Percentiles rank a stretch among this genome's conserved stretches.
These are phyloP conservation scores for Coprinellus micaceus DNA, from an alignment of 768 basidiomycete genomes.

Conservation along the genomic window DNA sequence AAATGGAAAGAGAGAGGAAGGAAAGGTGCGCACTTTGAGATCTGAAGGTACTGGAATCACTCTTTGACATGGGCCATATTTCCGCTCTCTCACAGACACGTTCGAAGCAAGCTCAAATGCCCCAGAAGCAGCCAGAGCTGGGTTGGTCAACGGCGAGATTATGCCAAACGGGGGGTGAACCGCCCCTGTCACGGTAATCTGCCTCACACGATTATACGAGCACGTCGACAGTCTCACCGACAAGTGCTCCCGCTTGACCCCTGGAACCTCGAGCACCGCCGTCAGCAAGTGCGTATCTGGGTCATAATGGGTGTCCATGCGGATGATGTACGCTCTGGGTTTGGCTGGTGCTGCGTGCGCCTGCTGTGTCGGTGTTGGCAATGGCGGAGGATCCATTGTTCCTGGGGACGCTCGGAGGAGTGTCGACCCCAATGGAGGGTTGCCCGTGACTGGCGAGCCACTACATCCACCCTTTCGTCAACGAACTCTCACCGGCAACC, in stretches of 20 bases:
- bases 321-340: constrained; percentile 38
- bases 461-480: not conserved
- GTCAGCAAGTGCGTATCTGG: constrained; percentile 45
- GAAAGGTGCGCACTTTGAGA: constrained; percentile 45
- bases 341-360: constrained; percentile 2
- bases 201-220: constrained; percentile 57
- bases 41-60: constrained; percentile 52
- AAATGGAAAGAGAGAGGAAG: constrained; percentile 5
- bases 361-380: constrained; percentile 8
- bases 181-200: constrained; percentile 54
- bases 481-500: not conserved
- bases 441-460: not conserved
- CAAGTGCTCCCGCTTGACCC: constrained; percentile 55
- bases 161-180: constrained; percentile 37
- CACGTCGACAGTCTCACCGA: constrained; percentile 58
- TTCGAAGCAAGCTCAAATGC: constrained; percentile 4
- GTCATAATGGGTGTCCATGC: constrained; percentile 61
- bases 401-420: constrained; percentile 13
- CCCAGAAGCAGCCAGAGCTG: not conserved
- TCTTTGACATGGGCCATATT: constrained; percentile 47
- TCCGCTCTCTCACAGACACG: constrained; percentile 44
- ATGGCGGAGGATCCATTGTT: constrained; percentile 13
- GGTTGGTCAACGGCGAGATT: constrained; percentile 7
- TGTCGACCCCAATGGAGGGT: constrained; percentile 5
- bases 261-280: constrained; percentile 68